Evolutionary conservation across 768 basidiomycete species (phyloP), one percentile per base, ranked within the genome.

Genomic region (Panellus pusillus): DNA sequence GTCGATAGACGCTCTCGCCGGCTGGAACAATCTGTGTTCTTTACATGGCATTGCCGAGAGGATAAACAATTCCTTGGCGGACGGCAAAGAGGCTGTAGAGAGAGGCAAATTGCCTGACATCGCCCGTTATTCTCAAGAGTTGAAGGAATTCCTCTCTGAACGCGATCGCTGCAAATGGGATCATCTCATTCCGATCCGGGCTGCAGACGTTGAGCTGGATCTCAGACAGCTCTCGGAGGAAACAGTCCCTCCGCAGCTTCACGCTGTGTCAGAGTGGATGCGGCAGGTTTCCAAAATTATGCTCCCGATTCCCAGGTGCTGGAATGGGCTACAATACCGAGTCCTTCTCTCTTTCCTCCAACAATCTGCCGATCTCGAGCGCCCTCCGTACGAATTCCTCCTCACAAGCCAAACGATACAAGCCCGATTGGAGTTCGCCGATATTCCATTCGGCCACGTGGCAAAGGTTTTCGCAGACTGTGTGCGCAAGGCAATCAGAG

Each of bases 1-100:
- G 4, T 61, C 59, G 0, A 61, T 61, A 18, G 41, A 47, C 15
- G 55, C 59, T 7, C 52, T 61, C 2, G 38, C 45, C 12, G 38
- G 54, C 3, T 61, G 59, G 59, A 61, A 54, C 52, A 53, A 56
- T 14, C 52, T 61, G 8, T 61, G 59, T 36, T 48, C 59, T 13
- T 8, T 61, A 2, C 45, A 61, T 8, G 59, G 59, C 6, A 52
- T 57, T 27, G 59, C 54, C 9, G 48, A 54, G 24, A 44, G 28
- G n/a, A 17, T 61, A 17, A 2, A 13, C 1, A 5, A 24, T 24
- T 45, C 37, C 18, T 19, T 61, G 18, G 47, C 15, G 15, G n/a
- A 3, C 4, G 24, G 41, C 32, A 27, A 50, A 41, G 20, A 12
- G 27, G 43, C 43, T 20, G 9, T 45, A 3, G 15, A 6, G 1